phyloP scores from a whole-genome alignment of 306 rosid genomes.

The Lupinus albus region DNA sequence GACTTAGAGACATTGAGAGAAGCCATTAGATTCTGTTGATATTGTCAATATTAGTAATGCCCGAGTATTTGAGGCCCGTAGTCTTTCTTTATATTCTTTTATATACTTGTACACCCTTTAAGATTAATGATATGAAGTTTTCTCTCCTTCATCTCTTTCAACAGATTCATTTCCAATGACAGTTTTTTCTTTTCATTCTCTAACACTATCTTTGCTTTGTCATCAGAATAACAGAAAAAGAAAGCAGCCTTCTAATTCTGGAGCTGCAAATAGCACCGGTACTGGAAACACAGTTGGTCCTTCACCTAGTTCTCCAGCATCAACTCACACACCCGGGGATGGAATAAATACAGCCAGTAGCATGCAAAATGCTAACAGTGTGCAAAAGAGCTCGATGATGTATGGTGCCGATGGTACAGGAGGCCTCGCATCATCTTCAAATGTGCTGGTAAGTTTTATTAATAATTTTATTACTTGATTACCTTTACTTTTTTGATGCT shows the following conservation, averaged over 20 bases:
- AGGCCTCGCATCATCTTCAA: conserved; percentile 80
- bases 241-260: conserved; percentile 80
- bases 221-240: conserved; percentile 64
- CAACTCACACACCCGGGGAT: conserved; percentile 90
- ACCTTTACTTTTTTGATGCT: conserved; percentile 7
- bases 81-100: no score
- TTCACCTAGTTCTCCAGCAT: conserved; percentile 83
- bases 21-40: no score
- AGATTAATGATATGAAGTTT: no score
- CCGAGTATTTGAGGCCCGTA: no score
- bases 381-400: conserved; percentile 72
- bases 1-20: no score
- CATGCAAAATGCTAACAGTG: conserved; percentile 65
- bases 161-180: no score
- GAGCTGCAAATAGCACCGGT: conserved; percentile 93
- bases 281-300: conserved; percentile 89
- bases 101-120: no score
- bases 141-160: no score
- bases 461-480: conserved; percentile 23
- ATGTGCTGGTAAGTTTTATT: conserved; percentile 64
- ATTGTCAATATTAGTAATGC: no score
- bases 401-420: conserved; percentile 75
- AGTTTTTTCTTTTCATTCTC: no score
- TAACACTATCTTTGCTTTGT: conserved; percentile 23
- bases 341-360: conserved; percentile 68